Evolutionary conservation across 805 yeast genomes (phyloP), one percentile per base, ranked within the genome.

Genomic region (Kodamaea leandrae): DNA sequence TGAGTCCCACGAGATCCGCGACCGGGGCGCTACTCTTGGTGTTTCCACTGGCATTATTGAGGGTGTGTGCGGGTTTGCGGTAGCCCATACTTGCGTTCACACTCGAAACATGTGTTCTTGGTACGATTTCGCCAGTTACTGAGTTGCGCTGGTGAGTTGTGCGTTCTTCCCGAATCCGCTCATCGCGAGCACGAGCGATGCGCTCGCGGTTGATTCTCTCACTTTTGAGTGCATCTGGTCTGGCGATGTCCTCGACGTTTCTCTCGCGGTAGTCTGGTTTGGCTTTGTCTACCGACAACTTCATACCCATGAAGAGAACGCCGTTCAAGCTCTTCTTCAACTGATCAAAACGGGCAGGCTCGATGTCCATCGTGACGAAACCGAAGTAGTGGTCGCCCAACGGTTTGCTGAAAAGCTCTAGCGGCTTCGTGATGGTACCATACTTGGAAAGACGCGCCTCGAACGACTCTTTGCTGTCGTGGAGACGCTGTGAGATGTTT

Each of bases 251-350:
- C 33, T 58, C 55, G 21, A 61, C 59, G 82, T 82, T 74, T 14
- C 61, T 54, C 17, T 64, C 65, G 33, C 63, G 52, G 60, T 64
- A 84, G 32, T 66, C 67, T 0, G 80, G 80, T 49, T 73, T 77
- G 3, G 97, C 96, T 33, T 64, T 58, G 39, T 74, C 78, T 7
- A 91, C 63, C 2, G 69, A 67, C 25, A 91, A 60, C 39, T 73
- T 77, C 18, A 83, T 71, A 2, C 95, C 96, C 72, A 85, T 87
- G 62, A 74, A 91, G 18, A 74, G 76, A 1, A 83, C 76, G 21
- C 90, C 93, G 56, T 87, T 76, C 48, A 86, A 73, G 0, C 84
- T 67, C 5, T 64, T 58, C 43, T 74, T 72, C 38, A 91, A 61
- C 35, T 74, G 76, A 1, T 61, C 63, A 41, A 72, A 78, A 25